phyloP scores from a whole-genome alignment of 257 asterid species.

The Echium plantagineum region DNA sequence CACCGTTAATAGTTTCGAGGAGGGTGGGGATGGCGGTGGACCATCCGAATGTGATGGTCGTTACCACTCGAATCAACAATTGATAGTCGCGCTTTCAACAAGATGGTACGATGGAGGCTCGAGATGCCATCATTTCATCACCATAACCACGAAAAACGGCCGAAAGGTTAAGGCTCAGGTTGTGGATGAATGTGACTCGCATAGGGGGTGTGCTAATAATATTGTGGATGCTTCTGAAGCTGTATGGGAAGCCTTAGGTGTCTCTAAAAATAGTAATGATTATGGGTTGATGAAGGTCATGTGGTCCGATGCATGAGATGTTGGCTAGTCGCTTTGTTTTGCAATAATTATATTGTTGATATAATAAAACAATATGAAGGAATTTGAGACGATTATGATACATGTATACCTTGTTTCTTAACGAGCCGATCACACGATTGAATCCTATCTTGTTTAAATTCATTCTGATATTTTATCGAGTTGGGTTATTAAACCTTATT shows the following conservation, averaged over 20 bases:
- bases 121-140: not conserved
- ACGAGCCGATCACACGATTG: too few species aligned
- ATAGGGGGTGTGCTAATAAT: not conserved
- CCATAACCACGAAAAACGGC: not conserved
- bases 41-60: not conserved
- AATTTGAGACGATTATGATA: too few species aligned
- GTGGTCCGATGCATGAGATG: not conserved
- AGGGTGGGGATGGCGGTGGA: not conserved
- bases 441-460: too few species aligned
- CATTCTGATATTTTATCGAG: too few species aligned
- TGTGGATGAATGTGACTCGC: not conserved
- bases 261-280: too few species aligned
- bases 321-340: too few species aligned
- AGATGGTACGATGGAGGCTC: not conserved
- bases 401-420: too few species aligned
- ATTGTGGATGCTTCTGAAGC: not conserved
- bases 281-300: not conserved
- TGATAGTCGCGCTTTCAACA: not conserved
- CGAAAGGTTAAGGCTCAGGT: not conserved
- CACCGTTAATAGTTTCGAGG: not conserved
- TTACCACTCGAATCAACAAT: not conserved
- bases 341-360: too few species aligned
- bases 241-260: not conserved
- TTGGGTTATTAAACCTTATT: too few species aligned
- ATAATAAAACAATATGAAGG: too few species aligned